phyloP scores from a whole-genome alignment of 1,139 yeast species.

The Sugiyamaella castrensis region DNA sequence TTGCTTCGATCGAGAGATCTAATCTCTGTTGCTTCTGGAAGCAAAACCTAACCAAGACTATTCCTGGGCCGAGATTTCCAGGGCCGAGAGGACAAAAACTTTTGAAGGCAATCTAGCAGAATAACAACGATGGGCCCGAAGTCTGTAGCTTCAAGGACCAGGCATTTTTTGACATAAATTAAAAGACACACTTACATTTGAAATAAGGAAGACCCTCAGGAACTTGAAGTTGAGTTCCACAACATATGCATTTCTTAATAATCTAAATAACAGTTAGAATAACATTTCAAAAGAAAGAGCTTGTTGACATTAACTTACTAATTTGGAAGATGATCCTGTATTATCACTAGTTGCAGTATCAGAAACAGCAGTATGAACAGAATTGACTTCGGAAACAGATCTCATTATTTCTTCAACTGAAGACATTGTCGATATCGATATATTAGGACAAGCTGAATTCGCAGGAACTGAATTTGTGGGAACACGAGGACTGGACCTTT shows the following conservation, averaged over 20 bases:
- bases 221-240: slow-evolving; percentile 56
- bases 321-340: too few species aligned
- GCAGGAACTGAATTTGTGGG: background rate
- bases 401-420: slow-evolving; percentile 28
- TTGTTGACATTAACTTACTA: too few species aligned
- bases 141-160: too few species aligned
- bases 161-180: too few species aligned
- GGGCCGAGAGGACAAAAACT: too few species aligned
- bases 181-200: slow-evolving; percentile 41
- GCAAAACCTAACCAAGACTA: too few species aligned
- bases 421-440: slow-evolving; percentile 29
- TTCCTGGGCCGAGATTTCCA: too few species aligned
- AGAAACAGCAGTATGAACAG: slow-evolving; percentile 11
- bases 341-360: background rate
- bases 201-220: slow-evolving; percentile 49
- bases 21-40: too few species aligned
- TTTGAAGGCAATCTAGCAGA: too few species aligned
- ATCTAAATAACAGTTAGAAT: slow-evolving; percentile 4
- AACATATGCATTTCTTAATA: slow-evolving; percentile 48
- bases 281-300: too few species aligned
- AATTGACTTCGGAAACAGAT: slow-evolving; percentile 27
- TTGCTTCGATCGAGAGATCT: too few species aligned
- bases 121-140: too few species aligned
- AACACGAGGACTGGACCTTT: background rate
- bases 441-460: slow-evolving; percentile 14